These are phyloP conservation scores for Lachnellula suecica DNA, from an alignment of 2,329 filamentous ascomycete species.

Conservation along the genomic window DNA sequence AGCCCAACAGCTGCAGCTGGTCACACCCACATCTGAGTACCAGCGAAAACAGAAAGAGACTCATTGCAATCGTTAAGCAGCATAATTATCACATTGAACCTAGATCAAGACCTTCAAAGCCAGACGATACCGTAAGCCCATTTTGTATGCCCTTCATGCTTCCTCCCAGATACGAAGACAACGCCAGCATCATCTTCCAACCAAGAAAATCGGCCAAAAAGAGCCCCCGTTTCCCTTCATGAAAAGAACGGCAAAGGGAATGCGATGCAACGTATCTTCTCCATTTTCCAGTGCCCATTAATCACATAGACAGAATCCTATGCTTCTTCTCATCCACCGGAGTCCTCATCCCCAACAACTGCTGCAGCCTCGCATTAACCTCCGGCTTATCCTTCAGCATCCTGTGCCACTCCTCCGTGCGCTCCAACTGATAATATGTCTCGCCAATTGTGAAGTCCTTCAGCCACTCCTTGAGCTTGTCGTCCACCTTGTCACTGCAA, in stretches of 20 bases:
- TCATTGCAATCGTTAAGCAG: neutral
- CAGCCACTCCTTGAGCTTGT: constrained; percentile 22
- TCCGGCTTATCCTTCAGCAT: constrained; percentile 11
- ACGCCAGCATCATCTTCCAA: neutral
- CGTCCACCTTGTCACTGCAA: constrained; percentile 24
- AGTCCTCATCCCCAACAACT: constrained; percentile 14
- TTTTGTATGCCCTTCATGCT: too few species aligned
- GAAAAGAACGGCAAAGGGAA: neutral
- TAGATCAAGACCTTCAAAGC: too few species aligned
- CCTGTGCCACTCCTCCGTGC: neutral
- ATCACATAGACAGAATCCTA: constrained; percentile 19
- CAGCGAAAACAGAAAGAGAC: too few species aligned
- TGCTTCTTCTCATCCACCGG: constrained; percentile 8
- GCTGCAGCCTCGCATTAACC: constrained; percentile 8
- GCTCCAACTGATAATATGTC: constrained; percentile 2
- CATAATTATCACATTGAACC: neutral
- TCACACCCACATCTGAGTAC: too few species aligned
- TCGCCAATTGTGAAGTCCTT: too few species aligned
- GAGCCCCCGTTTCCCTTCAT: neutral
- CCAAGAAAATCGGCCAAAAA: neutral
- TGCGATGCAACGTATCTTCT: neutral
- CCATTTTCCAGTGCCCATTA: neutral
- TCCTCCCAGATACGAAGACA: too few species aligned
- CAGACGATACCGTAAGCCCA: too few species aligned
- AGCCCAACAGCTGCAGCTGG: too few species aligned